Evolutionary conservation across 441 rosid genomes (phyloP), one percentile per base, ranked within the genome.

Genomic region (Daphne laureola): DNA sequence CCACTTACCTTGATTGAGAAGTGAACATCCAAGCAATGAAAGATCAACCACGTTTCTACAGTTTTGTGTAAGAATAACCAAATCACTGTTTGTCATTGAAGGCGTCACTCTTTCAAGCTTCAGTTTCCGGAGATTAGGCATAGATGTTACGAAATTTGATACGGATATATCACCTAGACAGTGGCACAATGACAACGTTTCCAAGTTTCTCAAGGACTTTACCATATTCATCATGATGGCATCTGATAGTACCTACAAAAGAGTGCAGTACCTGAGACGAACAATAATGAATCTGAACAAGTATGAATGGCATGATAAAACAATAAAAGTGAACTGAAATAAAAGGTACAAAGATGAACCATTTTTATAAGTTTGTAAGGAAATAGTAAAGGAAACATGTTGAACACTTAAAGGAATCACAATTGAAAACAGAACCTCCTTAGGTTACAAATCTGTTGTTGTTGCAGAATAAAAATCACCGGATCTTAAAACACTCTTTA

Each of bases 81-180:
- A 76, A 62, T 86, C 78, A 52, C 74, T 62, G 51, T 77, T 72
- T 65, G 80, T 78, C 92, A 89, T 73, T 90, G 85, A 79, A 55
- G 83, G 85, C 48, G 90, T 63, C 60, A 86, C 92, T 57, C 95
- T 74, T 68, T 78, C 72, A 59, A 89, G 92, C 78, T 55, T 80
- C 65, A 86, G 66, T 67, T 67, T 86, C 62, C 70, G 67, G 53
- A 89, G 66, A 57, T 72, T 72, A 42, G 81, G 79, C 66, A 72
- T 43, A 18, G 70, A 53, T 26, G 66, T 54, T 55, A 59, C 70
- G 68, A 89, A 82, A 69, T 81, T 74, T 53, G 66, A 62, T 49
- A 76, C 62, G 43, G 90, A 78, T 71, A 84, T 71, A 66, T 82
- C 90, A 73, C 92, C 95, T 41, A 80, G 72, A 71, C 90, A 86